Base-by-base conservation (phyloP, 345 rosid species). In the Cardamine chenopodiifolia region DNA sequence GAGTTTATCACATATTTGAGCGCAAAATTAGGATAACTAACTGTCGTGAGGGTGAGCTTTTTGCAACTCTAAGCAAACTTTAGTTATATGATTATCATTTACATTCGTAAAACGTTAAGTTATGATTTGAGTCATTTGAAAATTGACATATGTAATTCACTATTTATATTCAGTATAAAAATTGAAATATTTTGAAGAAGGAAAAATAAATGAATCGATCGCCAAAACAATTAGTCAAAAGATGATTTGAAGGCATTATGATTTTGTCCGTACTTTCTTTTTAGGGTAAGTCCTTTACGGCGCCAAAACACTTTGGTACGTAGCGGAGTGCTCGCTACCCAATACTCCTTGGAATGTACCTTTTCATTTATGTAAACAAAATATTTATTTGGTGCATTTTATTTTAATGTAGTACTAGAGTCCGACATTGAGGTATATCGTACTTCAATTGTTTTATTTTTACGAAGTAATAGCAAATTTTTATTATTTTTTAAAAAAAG, bases 291-390 rank as follows among this genome's bases (percentile, higher is more conserved):
- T 60, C 48, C 69, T 60, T 68, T 12, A 52, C 28, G 68, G 54
- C 79, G 35, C 39, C n/a, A 42, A 39, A 17, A 26, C 23, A 56
- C 56, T 40, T 31, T 53, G 19, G 15, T 62, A 76, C 79, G 79
- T 69, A 70, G 70, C 70, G 70, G 48, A 62, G 79, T 55, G 75
- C 64, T 53, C 37, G 11, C 70, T 39, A 63, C 66, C 4, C 66
- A 52, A 68, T 39, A 60, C 31, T 50, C 44, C 60, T 25, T 55
- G 28, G 75, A 70, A 76, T 76, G 80, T 70, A 76, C 80, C 75
- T 34, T 76, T 76, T 68, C 18, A 7, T 4, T 17, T 52, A n/a
- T 7, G 40, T 28, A 29, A 3, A 20, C 0, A 22, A 48, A 57
- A 18, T 9, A 4, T 42, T 8, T 4, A 47, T 35, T 49, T 60